A percentile compares a stretch with the other conserved stretches of the same genome.
These are phyloP conservation scores for Aureobasidium sp. DNA, from an alignment of 2,329 filamentous ascomycete genomes.

Conservation along the genomic window DNA sequence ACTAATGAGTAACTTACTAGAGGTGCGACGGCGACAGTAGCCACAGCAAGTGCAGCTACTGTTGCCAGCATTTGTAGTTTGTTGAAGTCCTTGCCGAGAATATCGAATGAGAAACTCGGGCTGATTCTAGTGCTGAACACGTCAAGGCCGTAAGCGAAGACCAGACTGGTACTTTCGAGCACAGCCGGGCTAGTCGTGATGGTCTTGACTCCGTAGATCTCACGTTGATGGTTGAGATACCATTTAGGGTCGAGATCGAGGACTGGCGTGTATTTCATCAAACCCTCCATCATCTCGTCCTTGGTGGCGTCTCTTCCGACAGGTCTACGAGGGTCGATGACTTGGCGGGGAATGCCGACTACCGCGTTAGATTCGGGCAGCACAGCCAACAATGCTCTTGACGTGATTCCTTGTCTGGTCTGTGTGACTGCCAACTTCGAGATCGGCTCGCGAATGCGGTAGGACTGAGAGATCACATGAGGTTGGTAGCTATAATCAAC, in stretches of 20 bases:
- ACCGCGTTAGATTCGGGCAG: conserved; percentile 66
- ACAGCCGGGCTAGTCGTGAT: conserved; percentile 69
- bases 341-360: conserved; percentile 64
- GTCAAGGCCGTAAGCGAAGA: conserved; percentile 83
- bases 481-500: conserved; percentile 60
- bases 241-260: conserved; percentile 78
- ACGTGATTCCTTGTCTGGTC: conserved; percentile 85
- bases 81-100: conserved; percentile 87
- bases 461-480: conserved; percentile 70
- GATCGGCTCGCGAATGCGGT: conserved; percentile 70
- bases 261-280: conserved; percentile 64
- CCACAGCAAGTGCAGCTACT: conserved; percentile 67
- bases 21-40: conserved; percentile 70
- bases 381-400: conserved; percentile 70
- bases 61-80: conserved; percentile 78
- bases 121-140: conserved; percentile 77
- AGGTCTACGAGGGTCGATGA: conserved; percentile 80
- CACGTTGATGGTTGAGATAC: conserved; percentile 71
- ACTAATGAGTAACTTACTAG: conserved; percentile 55
- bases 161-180: conserved; percentile 83
- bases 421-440: conserved; percentile 73
- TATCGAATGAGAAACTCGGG: conserved; percentile 86
- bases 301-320: conserved; percentile 74
- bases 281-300: conserved; percentile 72
- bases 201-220: conserved; percentile 64